These are phyloP conservation scores for Nematodospora anomalae DNA, from an alignment of 1,139 yeast genomes.

Conservation along the genomic window DNA sequence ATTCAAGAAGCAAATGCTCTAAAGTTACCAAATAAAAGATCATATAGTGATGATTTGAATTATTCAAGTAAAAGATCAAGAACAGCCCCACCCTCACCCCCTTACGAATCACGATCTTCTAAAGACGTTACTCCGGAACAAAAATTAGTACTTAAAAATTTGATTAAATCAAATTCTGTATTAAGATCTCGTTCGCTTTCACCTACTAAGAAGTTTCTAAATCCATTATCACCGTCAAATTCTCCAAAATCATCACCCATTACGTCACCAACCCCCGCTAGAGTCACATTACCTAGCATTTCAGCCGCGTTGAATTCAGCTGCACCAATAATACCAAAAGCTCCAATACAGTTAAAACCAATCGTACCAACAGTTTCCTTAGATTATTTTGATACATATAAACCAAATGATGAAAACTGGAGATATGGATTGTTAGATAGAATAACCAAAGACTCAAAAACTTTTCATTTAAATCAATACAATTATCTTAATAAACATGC, in stretches of 20 bases:
- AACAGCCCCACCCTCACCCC: conserved; percentile 55
- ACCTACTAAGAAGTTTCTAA: conserved; percentile 28
- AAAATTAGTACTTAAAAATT: conserved; percentile 9
- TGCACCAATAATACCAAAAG: conserved; percentile 27
- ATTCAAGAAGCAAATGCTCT: conserved; percentile 21
- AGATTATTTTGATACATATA: conserved; percentile 49
- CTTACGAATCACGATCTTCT: conserved; percentile 18
- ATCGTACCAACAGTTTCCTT: conserved; percentile 47
- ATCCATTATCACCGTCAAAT: conserved; percentile 32
- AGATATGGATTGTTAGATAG: conserved; percentile 43
- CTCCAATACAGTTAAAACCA: conserved; percentile 31
- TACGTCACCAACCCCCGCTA: conserved; percentile 16
- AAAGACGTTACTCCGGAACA: conserved; percentile 1
- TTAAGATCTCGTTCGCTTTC: conserved; percentile 36
- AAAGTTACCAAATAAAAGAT: conserved; percentile 23
- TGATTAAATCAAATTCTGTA: conserved; percentile 4
- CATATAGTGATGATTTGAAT: conserved; percentile 23
- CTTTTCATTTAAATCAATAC: conserved; percentile 31
- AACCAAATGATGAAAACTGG: conserved; percentile 51
- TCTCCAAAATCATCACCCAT: conserved; percentile 31
- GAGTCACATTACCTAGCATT: conserved; percentile 39
- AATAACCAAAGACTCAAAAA: conserved; percentile 33
- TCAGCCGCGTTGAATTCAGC: conserved; percentile 36
- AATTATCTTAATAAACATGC: conserved; percentile 29
- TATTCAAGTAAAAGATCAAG: conserved; percentile 39